Evolutionary conservation across 805 yeast genomes (phyloP).

Genomic region (Saturnispora galanensis): DNA sequence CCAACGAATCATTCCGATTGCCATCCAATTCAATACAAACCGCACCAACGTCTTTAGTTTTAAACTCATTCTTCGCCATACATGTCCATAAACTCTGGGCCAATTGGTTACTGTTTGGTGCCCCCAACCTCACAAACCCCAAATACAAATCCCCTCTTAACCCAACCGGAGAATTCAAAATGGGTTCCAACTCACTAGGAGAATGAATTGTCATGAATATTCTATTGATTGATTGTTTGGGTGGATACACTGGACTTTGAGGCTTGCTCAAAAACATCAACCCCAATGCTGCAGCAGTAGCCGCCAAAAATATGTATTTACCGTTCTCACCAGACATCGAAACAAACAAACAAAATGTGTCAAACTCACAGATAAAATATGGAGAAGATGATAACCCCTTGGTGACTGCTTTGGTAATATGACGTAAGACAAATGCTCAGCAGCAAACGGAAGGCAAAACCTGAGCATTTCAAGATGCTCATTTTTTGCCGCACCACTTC

Average conservation of each 20-base stretch:
- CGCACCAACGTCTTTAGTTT: conserved; percentile 34
- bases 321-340: background rate
- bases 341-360: background rate
- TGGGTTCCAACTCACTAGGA: conserved; percentile 48
- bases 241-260: conserved; percentile 24
- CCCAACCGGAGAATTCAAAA: conserved; percentile 21
- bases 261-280: background rate
- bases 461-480: conserved; percentile 1
- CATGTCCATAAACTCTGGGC: conserved; percentile 52
- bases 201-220: conserved; percentile 46
- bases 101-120: conserved; percentile 47
- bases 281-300: conserved; percentile 3
- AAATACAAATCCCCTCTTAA: conserved; percentile 10
- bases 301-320: conserved; percentile 1
- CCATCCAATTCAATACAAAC: conserved; percentile 14
- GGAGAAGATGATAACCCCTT: no score
- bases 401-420: no score
- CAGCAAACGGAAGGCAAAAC: background rate
- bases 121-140: conserved; percentile 56
- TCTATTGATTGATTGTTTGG: conserved; percentile 27
- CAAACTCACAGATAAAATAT: background rate
- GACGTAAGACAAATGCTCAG: background rate
- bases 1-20: conserved; percentile 38
- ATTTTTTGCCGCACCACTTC: background rate
- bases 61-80: conserved; percentile 63